Evolutionary conservation across 2,329 filamentous ascomycete genomes (phyloP), one percentile per base, ranked within the genome.

Genomic region (Chalaropsis ovoidea): DNA sequence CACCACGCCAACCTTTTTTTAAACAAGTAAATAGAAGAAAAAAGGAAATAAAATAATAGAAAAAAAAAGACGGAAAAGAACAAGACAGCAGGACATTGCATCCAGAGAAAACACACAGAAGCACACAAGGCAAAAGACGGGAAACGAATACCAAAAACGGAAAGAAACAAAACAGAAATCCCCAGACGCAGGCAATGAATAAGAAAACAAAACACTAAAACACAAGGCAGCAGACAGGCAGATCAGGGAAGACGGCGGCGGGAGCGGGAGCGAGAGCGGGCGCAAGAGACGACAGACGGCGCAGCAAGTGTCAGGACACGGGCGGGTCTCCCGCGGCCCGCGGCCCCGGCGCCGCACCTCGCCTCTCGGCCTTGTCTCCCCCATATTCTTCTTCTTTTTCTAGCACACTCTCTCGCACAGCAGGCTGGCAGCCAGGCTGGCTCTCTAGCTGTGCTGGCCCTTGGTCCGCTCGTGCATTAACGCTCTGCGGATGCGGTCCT

Each of bases 401-500:
- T 41, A n/a, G 8, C 35, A 22, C 10, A n/a, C 17, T 7, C 39
- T 3, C 41, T n/a, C 11, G 6, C 31, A 3, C 31, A 2, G 31
- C 6, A 31, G 3, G 22, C 13, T n/a, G 13, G 15, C 22, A 15
- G 11, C 13, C 17, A 5, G 3, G 4, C 22, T 58, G 5, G 35
- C 17, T 35, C 27, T 35, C 60, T 68, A 69, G n/a, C 74, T 70
- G 71, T 82, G 80, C 65, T 80, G 74, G 68, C 81, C 81, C 64
- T 74, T 73, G 0, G 83, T 87, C 71, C 86, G 78, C 75, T 86
- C 77, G 70, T 80, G 81, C 85, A 89, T 88, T 71, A 86, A 71
- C 70, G 83, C 83, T 76, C 84, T 82, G 71, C 87, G 80, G 72
- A 82, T 77, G 76, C 83, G 83, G 71, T 89, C 86, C 76, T 86